Evolutionary conservation across 805 yeast genomes (phyloP).

Genomic region (Metschnikowia peoriensis): DNA sequence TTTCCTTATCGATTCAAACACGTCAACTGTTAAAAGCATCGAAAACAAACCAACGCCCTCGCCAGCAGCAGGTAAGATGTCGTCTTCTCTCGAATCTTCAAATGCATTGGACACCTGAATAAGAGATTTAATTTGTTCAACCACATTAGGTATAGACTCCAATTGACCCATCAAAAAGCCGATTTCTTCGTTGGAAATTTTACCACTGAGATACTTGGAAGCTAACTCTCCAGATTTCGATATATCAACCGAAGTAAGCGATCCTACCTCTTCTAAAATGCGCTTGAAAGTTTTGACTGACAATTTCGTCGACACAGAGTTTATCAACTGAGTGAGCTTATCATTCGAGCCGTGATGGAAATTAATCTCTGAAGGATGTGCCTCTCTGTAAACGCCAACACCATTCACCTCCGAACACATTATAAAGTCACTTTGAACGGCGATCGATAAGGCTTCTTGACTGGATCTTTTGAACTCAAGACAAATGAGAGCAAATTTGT

Average conservation of each 20-base stretch:
- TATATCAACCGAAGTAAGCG: slow-evolving; percentile 14
- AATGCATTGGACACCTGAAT: slow-evolving; percentile 15
- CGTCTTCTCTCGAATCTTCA: slow-evolving; percentile 3
- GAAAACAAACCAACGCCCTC: slow-evolving; percentile 22
- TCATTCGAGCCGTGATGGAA: slow-evolving; percentile 16
- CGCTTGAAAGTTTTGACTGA: slow-evolving; percentile 32
- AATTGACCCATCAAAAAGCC: slow-evolving; percentile 21
- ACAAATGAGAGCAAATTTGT: slow-evolving; percentile 67
- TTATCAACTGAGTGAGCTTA: slow-evolving; percentile 22
- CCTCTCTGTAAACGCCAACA: slow-evolving; percentile 29
- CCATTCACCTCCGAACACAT: slow-evolving; percentile 34
- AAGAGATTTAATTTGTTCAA: slow-evolving; percentile 23
- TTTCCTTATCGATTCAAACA: slow-evolving; percentile 29
- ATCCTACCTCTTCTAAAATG: slow-evolving; percentile 18
- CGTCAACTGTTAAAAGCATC: slow-evolving; percentile 23
- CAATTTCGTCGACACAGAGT: slow-evolving; percentile 22
- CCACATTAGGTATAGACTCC: slow-evolving; percentile 26
- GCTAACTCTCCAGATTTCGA: slow-evolving; percentile 24
- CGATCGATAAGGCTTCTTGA: slow-evolving; percentile 54
- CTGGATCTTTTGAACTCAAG: slow-evolving; percentile 63
- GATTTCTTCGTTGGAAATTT: slow-evolving; percentile 27
- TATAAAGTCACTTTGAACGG: slow-evolving; percentile 11
- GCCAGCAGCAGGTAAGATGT: slow-evolving; percentile 3
- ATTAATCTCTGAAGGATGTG: slow-evolving; percentile 31
- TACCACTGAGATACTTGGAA: slow-evolving; percentile 22